phyloP scores from a whole-genome alignment of 257 asterid genomes.

The Solanum pennellii region DNA sequence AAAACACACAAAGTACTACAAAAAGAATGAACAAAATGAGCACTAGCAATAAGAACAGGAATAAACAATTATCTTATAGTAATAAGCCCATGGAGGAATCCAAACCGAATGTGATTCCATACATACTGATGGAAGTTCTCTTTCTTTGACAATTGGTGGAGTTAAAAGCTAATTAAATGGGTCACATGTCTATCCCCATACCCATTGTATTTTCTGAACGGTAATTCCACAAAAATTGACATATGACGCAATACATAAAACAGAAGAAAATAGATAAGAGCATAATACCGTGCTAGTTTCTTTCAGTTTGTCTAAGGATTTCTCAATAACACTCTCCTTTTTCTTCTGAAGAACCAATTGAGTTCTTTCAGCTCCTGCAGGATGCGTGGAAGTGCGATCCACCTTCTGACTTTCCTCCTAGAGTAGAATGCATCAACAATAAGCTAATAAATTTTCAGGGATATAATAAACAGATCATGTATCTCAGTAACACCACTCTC shows the following conservation, averaged over 20 bases:
- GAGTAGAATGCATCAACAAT: slow-evolving; percentile 8
- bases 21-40: background rate
- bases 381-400: slow-evolving; percentile 25
- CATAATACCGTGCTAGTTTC: slow-evolving; percentile 77
- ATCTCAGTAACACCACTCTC: background rate
- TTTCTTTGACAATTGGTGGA: background rate
- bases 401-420: slow-evolving; percentile 60
- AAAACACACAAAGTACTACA: background rate
- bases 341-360: slow-evolving; percentile 41
- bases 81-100: background rate
- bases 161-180: background rate
- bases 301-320: slow-evolving; percentile 80
- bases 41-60: background rate
- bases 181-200: background rate
- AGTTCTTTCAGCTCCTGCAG: slow-evolving; percentile 25
- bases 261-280: background rate
- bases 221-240: background rate
- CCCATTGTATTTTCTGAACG: background rate
- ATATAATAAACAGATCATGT: background rate
- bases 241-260: background rate
- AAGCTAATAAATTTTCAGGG: background rate
- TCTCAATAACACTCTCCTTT: slow-evolving; percentile 59
- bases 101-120: background rate
- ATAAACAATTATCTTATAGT: background rate
- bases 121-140: background rate